Evolutionary conservation across 1,284 basidiomycete species (phyloP), one percentile per base, ranked within the genome.

Genomic region (Laetiporus sulphureus): DNA sequence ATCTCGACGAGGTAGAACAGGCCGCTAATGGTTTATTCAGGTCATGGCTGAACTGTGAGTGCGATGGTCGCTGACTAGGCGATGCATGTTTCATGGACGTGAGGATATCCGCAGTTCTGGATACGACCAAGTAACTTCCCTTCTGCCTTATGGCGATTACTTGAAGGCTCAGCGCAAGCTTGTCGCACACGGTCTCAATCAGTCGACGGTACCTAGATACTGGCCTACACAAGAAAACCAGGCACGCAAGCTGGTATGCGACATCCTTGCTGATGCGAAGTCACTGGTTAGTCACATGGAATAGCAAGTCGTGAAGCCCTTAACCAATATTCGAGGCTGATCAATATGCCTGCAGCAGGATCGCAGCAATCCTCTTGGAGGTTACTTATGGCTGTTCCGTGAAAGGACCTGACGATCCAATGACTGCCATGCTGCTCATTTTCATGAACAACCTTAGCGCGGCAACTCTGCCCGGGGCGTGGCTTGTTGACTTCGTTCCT

Each of bases 401-500:
- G n/a, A 35, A 49, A 32, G 47, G 38, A 8, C 37, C 51, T 29
- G 40, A 54, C 30, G 59, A 63, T 38, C 51, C 50, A 4, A 48
- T 60, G 23, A 51, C 62, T 6, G 37, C 42, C 4, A 44, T 35
- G 6, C 52, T 19, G 56, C 56, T 20, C 53, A 60, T 35, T 15
- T 55, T 54, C 10, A 54, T 54, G 41, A 49, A 52, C 15, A 47
- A 57, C 35, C 55, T 63, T 35, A 47, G 50, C 11, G 24, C 49
- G 8, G 51, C 52, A 4, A 53, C 53, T 8, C 46, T 47, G 3
- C 54, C 61, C 6, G 53, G 56, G 5, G 49, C 56, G 4, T 62
- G 54, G 42, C 47, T 59, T 8, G 59, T 60, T 5, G 60, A 63
- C 45, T 36, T 58, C 27, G 44, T 63, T 31, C 61, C 61, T n/a